phyloP scores from a whole-genome alignment of 768 basidiomycete genomes.

The Auriscalpium vulgare region DNA sequence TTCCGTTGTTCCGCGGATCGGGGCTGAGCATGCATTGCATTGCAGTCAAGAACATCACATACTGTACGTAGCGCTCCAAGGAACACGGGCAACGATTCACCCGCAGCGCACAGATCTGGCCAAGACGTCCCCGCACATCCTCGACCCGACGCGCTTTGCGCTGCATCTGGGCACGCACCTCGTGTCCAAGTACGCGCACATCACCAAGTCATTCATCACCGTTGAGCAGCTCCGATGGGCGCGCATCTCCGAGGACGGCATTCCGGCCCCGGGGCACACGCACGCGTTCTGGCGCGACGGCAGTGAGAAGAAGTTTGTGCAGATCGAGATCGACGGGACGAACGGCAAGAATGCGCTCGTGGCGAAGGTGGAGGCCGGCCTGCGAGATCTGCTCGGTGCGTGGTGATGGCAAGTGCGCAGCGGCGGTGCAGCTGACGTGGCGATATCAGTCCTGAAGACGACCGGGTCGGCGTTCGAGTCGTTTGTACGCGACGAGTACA shows the following conservation, averaged over 20 bases:
- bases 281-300: conserved; percentile 88
- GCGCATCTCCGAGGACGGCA: conserved; percentile 51
- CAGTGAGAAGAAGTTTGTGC: conserved; percentile 73
- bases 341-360: background rate
- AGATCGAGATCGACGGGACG: conserved; percentile 37
- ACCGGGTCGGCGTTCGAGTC: conserved; percentile 79
- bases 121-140: conserved; percentile 82
- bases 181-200: conserved; percentile 71
- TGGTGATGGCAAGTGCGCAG: background rate
- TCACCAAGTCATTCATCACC: conserved; percentile 60
- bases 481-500: conserved; percentile 81
- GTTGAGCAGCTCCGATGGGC: conserved; percentile 82
- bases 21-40: too few species aligned
- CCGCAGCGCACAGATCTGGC: conserved; percentile 45
- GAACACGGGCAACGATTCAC: background rate
- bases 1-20: too few species aligned
- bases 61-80: conserved; percentile 19
- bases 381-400: conserved; percentile 77
- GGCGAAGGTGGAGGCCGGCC: conserved; percentile 34
- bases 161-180: conserved; percentile 81
- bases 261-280: conserved; percentile 43
- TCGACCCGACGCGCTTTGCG: conserved; percentile 79
- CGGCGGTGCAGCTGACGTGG: background rate
- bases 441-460: conserved; percentile 70
- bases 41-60: conserved; percentile 33